phyloP scores from a whole-genome alignment of 75 land plant genomes.

The Selaginella tamariscina region DNA sequence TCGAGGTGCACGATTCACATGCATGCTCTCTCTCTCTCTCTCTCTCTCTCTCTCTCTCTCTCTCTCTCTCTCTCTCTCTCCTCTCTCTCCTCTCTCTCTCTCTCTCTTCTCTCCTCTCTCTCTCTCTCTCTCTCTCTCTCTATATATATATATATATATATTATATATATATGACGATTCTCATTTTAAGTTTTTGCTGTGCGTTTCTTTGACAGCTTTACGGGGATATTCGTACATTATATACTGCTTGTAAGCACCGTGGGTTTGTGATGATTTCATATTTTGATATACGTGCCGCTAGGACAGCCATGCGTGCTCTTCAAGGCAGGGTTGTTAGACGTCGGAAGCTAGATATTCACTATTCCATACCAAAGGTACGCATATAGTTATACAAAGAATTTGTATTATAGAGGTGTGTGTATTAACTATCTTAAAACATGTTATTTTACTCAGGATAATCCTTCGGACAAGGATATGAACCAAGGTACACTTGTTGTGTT shows the following conservation, averaged over 20 bases:
- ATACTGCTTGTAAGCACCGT: slow-evolving; percentile 84
- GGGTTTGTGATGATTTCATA: slow-evolving; percentile 94
- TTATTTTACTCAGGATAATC: slow-evolving; percentile 54
- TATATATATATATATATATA: no score
- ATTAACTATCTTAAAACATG: not conserved
- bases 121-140: no score
- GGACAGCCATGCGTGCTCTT: slow-evolving; percentile 69
- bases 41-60: no score
- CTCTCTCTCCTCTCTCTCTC: no score
- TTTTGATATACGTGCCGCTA: slow-evolving; percentile 74
- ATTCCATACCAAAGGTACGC: slow-evolving; percentile 77
- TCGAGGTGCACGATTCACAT: slow-evolving; percentile 43
- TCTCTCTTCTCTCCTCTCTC: no score
- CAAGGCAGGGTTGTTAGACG: slow-evolving; percentile 67
- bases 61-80: no score
- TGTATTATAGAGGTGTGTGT: slow-evolving; percentile 33
- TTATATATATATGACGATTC: no score
- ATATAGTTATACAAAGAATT: not conserved
- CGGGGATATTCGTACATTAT: slow-evolving; percentile 74
- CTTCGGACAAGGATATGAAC: slow-evolving; percentile 88
- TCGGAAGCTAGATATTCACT: slow-evolving; percentile 82
- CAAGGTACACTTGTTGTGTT: slow-evolving; percentile 90
- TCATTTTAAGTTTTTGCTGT: not conserved
- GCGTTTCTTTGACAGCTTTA: slow-evolving; percentile 47
- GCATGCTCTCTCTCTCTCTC: no score